phyloP scores from a whole-genome alignment of 208 protist genomes.

The Lotmaria passim region DNA sequence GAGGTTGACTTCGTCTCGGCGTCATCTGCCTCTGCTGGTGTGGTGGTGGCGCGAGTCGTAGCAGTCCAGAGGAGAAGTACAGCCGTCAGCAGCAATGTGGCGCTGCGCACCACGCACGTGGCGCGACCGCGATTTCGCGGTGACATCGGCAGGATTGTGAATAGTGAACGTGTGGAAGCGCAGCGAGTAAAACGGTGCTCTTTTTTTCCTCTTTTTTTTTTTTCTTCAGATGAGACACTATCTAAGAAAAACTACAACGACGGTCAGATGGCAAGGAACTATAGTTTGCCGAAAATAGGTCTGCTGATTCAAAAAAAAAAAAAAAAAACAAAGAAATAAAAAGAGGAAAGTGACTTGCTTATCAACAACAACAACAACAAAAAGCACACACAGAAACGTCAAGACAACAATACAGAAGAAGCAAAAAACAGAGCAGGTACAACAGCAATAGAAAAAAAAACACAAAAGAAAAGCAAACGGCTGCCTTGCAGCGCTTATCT shows the following conservation, averaged over 20 bases:
- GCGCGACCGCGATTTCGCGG: neutral
- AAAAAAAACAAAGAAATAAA: too few relatives aligned
- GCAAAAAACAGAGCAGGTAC: neutral
- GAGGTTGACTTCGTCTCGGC: neutral
- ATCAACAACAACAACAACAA: too few relatives aligned
- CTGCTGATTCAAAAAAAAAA: too few relatives aligned
- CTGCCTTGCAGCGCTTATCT: too few relatives aligned
- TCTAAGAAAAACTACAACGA: too few relatives aligned
- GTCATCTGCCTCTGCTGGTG: neutral
- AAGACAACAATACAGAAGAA: neutral
- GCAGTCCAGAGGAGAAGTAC: neutral
- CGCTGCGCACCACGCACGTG: neutral
- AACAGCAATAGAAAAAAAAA: slow-evolving; percentile 7
- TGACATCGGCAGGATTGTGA: neutral
- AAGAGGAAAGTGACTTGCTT: too few relatives aligned
- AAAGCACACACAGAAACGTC: neutral
- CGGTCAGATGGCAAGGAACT: too few relatives aligned
- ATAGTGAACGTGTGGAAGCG: too few relatives aligned
- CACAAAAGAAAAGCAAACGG: neutral
- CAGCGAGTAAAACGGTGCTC: too few relatives aligned
- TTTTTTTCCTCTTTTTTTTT: neutral
- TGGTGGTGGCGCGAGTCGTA: neutral
- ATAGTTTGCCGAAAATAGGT: too few relatives aligned
- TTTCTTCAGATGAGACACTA: too few relatives aligned
- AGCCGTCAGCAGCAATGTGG: neutral